Conservation (phyloP, 2,329 filamentous ascomycete genomes). For the Ceratocystis cubensis region DNA sequence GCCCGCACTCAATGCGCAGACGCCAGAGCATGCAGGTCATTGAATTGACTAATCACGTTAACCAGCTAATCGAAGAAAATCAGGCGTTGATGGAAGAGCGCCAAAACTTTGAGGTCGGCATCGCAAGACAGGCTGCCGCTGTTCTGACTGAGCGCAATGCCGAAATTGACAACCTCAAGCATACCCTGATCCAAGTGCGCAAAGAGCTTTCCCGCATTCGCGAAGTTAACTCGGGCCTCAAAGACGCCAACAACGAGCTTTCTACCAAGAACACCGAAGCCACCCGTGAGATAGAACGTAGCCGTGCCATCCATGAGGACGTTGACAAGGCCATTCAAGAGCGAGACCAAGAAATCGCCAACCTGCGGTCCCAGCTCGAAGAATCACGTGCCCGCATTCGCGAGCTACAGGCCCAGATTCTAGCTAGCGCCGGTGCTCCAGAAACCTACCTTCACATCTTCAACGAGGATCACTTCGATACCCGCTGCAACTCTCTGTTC, state of each 20-base stretch:
- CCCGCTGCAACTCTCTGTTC: slow-evolving; percentile 85
- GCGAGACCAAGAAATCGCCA: slow-evolving; percentile 73
- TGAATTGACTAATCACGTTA: slow-evolving; percentile 75
- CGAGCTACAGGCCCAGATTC: slow-evolving; percentile 40
- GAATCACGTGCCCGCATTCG: slow-evolving; percentile 53
- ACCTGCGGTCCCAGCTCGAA: slow-evolving; percentile 65
- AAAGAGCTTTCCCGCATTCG: slow-evolving; percentile 69
- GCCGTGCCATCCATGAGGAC: slow-evolving; percentile 47
- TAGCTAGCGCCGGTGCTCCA: slow-evolving; percentile 31
- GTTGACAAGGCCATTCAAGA: slow-evolving; percentile 55
- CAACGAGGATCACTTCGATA: slow-evolving; percentile 92
- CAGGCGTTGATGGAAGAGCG: slow-evolving; percentile 62
- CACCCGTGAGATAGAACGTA: slow-evolving; percentile 54
- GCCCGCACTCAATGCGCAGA: slow-evolving; percentile 89
- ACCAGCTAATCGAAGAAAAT: slow-evolving; percentile 78
- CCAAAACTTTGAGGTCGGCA: slow-evolving; percentile 51
- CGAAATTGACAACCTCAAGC: slow-evolving; percentile 72
- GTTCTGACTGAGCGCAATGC: slow-evolving; percentile 69
- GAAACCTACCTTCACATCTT: slow-evolving; percentile 62
- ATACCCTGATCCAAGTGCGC: slow-evolving; percentile 66
- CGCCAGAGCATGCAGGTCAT: slow-evolving; percentile 96
- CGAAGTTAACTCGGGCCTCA: slow-evolving; percentile 69
- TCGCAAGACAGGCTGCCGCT: slow-evolving; percentile 53
- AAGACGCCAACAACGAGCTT: slow-evolving; percentile 64
- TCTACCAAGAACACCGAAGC: slow-evolving; percentile 56